Conservation (phyloP, 1,139 yeast species). For the Debaryomycetaceae sp. region DNA sequence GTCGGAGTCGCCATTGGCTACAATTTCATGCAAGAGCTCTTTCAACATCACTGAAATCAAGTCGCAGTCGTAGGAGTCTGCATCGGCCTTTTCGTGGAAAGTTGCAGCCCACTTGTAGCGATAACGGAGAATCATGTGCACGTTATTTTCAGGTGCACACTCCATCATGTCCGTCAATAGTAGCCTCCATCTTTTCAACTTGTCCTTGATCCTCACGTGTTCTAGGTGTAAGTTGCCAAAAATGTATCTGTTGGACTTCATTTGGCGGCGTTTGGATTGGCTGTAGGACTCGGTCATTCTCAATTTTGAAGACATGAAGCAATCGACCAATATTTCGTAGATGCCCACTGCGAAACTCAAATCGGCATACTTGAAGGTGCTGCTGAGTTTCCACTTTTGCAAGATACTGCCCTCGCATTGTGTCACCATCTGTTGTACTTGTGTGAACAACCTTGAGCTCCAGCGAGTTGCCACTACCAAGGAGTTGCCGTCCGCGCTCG, state of each 20-base stretch:
- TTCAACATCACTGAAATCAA: conserved; percentile 22
- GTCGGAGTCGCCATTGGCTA: conserved; percentile 2
- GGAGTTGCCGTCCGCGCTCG: conserved; percentile 1
- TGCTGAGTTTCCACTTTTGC: conserved; percentile 8
- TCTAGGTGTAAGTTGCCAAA: conserved; percentile 28
- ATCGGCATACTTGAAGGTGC: conserved; percentile 1
- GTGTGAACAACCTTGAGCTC: conserved; percentile 19
- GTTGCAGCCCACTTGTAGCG: conserved; percentile 35
- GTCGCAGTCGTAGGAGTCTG: conserved; percentile 21
- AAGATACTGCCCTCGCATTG: conserved; percentile 25
- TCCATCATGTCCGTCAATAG: conserved; percentile 9
- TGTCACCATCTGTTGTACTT: conserved; percentile 30
- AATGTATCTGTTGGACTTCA: conserved; percentile 20
- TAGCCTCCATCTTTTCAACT: conserved; percentile 35
- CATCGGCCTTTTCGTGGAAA: conserved; percentile 29
- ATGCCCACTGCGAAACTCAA: conserved; percentile 26
- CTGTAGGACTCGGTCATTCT: conserved; percentile 16
- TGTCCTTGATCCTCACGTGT: conserved; percentile 34
- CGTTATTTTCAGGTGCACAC: conserved; percentile 11
- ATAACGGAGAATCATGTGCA: conserved; percentile 5
- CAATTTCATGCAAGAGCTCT: conserved; percentile 15
- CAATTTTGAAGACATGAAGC: conserved; percentile 29
- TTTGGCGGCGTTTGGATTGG: conserved; percentile 16
- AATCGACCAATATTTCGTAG: conserved; percentile 57
- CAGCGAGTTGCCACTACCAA: conserved; percentile 15